These are phyloP conservation scores for Trypanosoma melophagium DNA, from an alignment of 208 protist species.

Conservation along the genomic window DNA sequence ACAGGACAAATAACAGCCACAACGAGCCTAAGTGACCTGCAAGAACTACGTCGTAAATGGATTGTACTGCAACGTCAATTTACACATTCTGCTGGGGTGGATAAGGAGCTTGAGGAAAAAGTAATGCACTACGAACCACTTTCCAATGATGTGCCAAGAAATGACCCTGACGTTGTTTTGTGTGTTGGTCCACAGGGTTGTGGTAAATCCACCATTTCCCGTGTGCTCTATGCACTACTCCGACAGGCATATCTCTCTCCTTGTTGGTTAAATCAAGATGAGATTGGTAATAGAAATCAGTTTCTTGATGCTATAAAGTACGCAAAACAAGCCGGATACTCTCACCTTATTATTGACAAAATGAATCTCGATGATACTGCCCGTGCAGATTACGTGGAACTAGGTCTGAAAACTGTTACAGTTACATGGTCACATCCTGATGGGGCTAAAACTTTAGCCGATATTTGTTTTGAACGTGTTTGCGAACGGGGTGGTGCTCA, in stretches of 20 bases:
- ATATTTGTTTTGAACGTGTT: conserved; percentile 64
- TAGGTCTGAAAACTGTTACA: conserved; percentile 29
- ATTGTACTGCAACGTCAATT: conserved; percentile 57
- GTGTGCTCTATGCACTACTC: conserved; percentile 55
- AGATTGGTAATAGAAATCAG: conserved; percentile 41
- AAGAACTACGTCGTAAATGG: conserved; percentile 57
- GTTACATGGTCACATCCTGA: conserved; percentile 51
- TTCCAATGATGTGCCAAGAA: background rate
- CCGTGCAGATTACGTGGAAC: conserved; percentile 50
- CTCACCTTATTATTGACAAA: conserved; percentile 82
- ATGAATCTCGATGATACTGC: conserved; percentile 72
- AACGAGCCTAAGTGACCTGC: conserved; percentile 40
- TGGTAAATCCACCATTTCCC: conserved; percentile 81
- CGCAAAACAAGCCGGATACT: conserved; percentile 38
- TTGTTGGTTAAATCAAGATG: conserved; percentile 86
- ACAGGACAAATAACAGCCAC: conserved; percentile 57
- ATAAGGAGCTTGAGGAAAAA: conserved; percentile 2
- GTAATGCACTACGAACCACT: conserved; percentile 12
- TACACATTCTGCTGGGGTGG: conserved; percentile 1
- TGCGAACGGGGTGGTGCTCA: conserved; percentile 51
- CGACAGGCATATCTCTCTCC: conserved; percentile 50
- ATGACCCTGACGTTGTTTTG: conserved; percentile 50
- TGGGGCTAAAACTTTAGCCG: conserved; percentile 43
- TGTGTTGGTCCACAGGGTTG: conserved; percentile 80
- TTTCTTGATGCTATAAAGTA: conserved; percentile 59